Evolutionary conservation across 441 rosid genomes (phyloP), one percentile per base, ranked within the genome.

Genomic region (Manihot esculenta): DNA sequence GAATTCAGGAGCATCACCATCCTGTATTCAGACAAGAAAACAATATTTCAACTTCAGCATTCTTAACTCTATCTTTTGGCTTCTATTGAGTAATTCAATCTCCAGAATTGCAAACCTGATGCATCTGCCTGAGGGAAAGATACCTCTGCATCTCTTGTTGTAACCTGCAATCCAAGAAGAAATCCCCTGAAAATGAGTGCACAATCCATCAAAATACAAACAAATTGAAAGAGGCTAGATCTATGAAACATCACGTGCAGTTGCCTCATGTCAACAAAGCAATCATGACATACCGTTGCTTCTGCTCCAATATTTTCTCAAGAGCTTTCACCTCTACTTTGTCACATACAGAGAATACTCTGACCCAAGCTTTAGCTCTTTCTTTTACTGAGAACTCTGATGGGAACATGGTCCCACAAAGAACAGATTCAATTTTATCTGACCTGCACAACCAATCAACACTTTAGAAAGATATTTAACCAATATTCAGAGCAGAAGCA

Each of bases 91-190:
- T 48, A 69, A 50, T 61, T 70, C 66, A 72, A 72, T 62, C 50
- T 66, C 76, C 75, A 62, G 55, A 53, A 76, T 58, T 33, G 55
- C 87, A 33, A 70, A 93, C 99, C 99, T 94, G 93, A 75, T 85
- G 88, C 81, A 61, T 80, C 84, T 89, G 93, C 92, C 95, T 89
- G 62, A 90, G 81, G 48, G 89, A 86, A 63, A 94, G 82, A 81
- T 94, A 96, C 77, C 76, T 88, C 89, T 84, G 98, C 96, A 94
- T 92, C 88, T 96, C 99, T 80, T 87, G 98, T 77, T 96, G 99
- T 85, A 92, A 86, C 92, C 99, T 96, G 91, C 82, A 86, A 84
- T 79, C 71, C 81, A 81, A 84, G 74, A 81, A 77, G 70, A 84
- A 77, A 75, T 11, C 60, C 78, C 66, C 73, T 68, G 71, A 81